Conservation (phyloP, 2,329 filamentous ascomycete species). For the Pseudogymnoascus sp. region DNA sequence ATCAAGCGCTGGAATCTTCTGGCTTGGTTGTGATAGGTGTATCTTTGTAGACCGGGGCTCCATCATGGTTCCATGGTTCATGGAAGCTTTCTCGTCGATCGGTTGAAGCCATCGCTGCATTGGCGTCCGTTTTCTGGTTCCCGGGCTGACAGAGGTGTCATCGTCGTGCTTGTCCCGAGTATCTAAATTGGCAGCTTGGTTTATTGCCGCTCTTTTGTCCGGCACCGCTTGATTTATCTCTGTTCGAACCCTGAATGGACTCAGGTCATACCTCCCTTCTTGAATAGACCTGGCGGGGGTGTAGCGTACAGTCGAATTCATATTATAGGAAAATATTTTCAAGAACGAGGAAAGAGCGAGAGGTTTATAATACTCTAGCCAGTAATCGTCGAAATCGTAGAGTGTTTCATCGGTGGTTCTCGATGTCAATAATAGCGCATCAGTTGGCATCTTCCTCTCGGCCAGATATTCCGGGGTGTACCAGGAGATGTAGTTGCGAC, state of each 20-base stretch:
- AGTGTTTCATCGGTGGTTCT: conserved; percentile 20
- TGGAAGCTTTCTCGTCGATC: conserved; percentile 27
- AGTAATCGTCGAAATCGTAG: conserved; percentile 79
- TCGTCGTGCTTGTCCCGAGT: conserved; percentile 43
- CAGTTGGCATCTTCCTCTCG: conserved; percentile 35
- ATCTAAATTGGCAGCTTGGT: conserved; percentile 62
- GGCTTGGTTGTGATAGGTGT: conserved; percentile 29
- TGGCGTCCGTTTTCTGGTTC: conserved; percentile 40
- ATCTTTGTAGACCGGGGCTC: conserved; percentile 25
- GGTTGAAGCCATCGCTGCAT: conserved; percentile 55
- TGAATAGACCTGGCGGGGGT: conserved; percentile 66
- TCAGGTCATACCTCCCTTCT: conserved; percentile 71
- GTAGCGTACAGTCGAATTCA: conserved; percentile 82
- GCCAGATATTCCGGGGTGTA: conserved; percentile 68
- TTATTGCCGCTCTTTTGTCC: conserved; percentile 55
- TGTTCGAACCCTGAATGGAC: conserved; percentile 75
- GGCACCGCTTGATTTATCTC: conserved; percentile 49
- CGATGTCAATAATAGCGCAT: conserved; percentile 38
- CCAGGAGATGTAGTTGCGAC: conserved; percentile 79
- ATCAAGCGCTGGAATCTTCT: conserved; percentile 54
- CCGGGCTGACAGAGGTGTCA: conserved; percentile 35
- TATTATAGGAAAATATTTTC: conserved; percentile 87
- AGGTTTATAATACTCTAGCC: conserved; percentile 93
- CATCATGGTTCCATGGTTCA: conserved; percentile 49
- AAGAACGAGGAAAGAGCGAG: conserved; percentile 78